A percentile compares a stretch with the other conserved stretches of the same genome.
phyloP scores from a whole-genome alignment of 225 moss, liverwort and hornwort species.

The Takakia lepidozioides region DNA sequence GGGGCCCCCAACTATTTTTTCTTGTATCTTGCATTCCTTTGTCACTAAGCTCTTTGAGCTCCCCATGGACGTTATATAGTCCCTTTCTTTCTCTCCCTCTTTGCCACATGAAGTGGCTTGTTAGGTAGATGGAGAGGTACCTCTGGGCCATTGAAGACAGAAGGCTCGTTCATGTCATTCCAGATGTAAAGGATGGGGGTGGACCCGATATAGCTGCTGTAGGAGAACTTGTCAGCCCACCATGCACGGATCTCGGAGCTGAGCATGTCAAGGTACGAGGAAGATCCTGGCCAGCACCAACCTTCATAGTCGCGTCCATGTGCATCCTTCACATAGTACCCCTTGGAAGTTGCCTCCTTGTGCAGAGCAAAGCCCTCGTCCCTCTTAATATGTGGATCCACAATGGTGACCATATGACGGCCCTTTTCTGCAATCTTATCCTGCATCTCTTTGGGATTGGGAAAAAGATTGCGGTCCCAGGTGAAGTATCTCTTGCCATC shows the following conservation, averaged over 20 bases:
- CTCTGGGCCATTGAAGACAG: conserved; percentile 99
- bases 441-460: conserved; percentile 88
- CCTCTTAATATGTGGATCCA: conserved; percentile 96
- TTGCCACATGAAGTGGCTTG: too few species aligned
- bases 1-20: too few species aligned
- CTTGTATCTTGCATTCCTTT: too few species aligned
- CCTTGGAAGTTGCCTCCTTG: conserved; percentile 78
- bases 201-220: conserved; percentile 64
- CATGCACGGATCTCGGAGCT: conserved; percentile 72
- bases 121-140: conserved; percentile 25
- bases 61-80: too few species aligned
- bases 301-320: conserved; percentile 79
- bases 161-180: conserved; percentile 99
- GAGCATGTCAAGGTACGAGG: conserved; percentile 94
- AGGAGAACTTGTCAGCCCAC: conserved; percentile 92
- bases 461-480: conserved; percentile 76
- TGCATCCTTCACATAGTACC: conserved; percentile 79
- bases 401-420: conserved; percentile 97
- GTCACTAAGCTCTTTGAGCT: too few species aligned
- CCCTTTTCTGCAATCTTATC: conserved; percentile 90
- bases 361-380: conserved; percentile 74
- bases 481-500: conserved; percentile 97
- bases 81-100: too few species aligned
- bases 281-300: conserved; percentile 99
- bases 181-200: conserved; percentile 83